A percentile compares a stretch with the other conserved stretches of the same genome.
Evolutionary conservation across 2,329 filamentous ascomycete species (phyloP).

Genomic region (Drechmeria coniospora): DNA sequence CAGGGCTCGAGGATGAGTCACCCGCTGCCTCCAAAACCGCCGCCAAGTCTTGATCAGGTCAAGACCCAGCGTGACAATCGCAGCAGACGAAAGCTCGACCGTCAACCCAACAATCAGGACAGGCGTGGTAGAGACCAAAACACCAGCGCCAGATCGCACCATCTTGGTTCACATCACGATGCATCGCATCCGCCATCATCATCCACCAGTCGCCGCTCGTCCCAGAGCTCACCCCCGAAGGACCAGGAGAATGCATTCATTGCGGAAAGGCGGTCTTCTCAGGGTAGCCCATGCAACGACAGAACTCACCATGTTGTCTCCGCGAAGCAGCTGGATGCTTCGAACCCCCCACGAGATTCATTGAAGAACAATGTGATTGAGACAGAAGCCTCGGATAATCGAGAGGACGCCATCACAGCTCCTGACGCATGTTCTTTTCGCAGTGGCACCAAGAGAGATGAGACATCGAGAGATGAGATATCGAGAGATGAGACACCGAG

Average conservation of each 20-base stretch:
- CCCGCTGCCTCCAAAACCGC: conserved; percentile 18
- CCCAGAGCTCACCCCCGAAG: neutral
- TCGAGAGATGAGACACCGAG: too few species aligned
- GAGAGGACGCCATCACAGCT: too few species aligned
- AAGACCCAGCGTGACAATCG: conserved; percentile 14
- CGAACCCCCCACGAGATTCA: too few species aligned
- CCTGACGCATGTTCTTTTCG: too few species aligned
- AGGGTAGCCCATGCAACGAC: neutral
- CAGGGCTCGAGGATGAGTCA: conserved; percentile 6
- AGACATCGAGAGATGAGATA: too few species aligned
- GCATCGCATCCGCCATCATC: neutral
- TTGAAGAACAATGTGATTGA: too few species aligned
- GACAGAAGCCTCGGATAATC: too few species aligned
- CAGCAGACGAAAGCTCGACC: conserved; percentile 16
- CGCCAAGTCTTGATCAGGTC: conserved; percentile 12
- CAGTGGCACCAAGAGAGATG: too few species aligned
- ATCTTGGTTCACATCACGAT: neutral
- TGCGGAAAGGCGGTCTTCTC: neutral
- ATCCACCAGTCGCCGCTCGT: neutral
- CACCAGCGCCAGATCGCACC: conserved; percentile 1
- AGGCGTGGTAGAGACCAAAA: conserved; percentile 12
- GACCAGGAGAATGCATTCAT: neutral
- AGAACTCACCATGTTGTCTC: neutral
- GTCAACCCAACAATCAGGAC: conserved; percentile 14
- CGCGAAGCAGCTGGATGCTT: too few species aligned